Percentiles rank a stretch among this genome's conserved stretches.
Evolutionary conservation across 2,329 filamentous ascomycete genomes (phyloP).

Genomic region (Sporothrix luriei): DNA sequence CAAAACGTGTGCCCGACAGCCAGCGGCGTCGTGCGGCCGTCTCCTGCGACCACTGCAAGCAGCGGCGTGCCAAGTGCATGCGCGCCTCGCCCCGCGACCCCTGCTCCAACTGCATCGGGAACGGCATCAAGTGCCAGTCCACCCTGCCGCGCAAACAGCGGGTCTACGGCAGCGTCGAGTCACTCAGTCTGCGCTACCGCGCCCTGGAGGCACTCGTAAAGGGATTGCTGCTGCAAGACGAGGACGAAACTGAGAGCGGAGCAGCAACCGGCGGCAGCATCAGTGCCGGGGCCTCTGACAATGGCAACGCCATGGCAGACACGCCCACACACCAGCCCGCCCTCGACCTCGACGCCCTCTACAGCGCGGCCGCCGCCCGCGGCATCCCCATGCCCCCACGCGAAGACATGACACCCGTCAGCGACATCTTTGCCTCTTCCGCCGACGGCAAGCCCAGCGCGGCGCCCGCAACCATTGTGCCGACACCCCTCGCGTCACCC

Average conservation of each 20-base stretch:
- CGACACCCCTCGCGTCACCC: slow-evolving; percentile 26
- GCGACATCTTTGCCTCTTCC: slow-evolving; percentile 32
- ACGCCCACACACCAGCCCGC: slow-evolving; percentile 4
- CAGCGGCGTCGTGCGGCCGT: slow-evolving; percentile 51
- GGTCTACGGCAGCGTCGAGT: slow-evolving; percentile 49
- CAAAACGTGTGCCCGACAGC: slow-evolving; percentile 46
- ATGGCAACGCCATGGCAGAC: slow-evolving; percentile 22
- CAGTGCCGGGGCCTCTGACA: background rate
- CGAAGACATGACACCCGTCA: slow-evolving; percentile 34
- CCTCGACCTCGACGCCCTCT: slow-evolving; percentile 35
- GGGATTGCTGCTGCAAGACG: slow-evolving; percentile 46
- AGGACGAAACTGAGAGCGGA: slow-evolving; percentile 38
- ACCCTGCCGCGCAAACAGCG: slow-evolving; percentile 51
- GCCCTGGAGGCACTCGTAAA: slow-evolving; percentile 50
- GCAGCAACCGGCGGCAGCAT: background rate
- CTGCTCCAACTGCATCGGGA: slow-evolving; percentile 48
- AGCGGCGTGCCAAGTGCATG: slow-evolving; percentile 51
- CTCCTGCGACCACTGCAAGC: slow-evolving; percentile 52
- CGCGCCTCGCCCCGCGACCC: slow-evolving; percentile 44
- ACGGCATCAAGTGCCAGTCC: slow-evolving; percentile 48
- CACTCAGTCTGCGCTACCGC: slow-evolving; percentile 46
- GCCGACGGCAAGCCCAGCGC: background rate
- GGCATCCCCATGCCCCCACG: slow-evolving; percentile 35
- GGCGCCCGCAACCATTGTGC: slow-evolving; percentile 26
- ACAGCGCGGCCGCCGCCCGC: slow-evolving; percentile 32